Conservation (phyloP, 768 basidiomycete genomes). For the Agrocybe chaxingu region DNA sequence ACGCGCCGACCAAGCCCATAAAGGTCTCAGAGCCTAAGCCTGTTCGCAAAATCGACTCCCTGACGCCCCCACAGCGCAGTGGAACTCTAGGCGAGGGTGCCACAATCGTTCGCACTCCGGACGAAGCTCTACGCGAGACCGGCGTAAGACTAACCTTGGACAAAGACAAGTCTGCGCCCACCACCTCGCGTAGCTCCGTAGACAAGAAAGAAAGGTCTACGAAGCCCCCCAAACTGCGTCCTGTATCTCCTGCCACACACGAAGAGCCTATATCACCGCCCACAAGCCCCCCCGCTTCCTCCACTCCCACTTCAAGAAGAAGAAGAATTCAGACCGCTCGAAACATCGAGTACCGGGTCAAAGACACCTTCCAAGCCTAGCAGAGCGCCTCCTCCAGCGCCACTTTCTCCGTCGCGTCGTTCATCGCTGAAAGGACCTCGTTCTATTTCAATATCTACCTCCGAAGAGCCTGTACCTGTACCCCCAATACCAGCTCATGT, state of each 20-base stretch:
- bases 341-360: constrained; percentile 21
- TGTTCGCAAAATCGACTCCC: constrained; percentile 33
- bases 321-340: constrained; percentile 23
- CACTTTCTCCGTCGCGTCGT: constrained; percentile 22
- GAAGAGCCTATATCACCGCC: constrained; percentile 28
- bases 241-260: constrained; percentile 8
- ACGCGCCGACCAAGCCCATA: constrained; percentile 32
- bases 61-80: constrained; percentile 34
- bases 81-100: constrained; percentile 69
- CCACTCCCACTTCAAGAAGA: constrained; percentile 43
- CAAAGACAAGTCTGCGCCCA: constrained; percentile 1
- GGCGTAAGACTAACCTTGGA: constrained; percentile 37
- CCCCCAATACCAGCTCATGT: constrained; percentile 48
- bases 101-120: constrained; percentile 73
- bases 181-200: constrained; percentile 1
- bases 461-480: constrained; percentile 41
- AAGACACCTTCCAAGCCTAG: constrained; percentile 33
- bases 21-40: constrained; percentile 43
- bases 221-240: constrained; percentile 10
- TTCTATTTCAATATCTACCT: constrained; percentile 23
- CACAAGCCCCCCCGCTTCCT: constrained; percentile 55
- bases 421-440: constrained; percentile 36
- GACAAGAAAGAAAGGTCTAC: constrained; percentile 14
- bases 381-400: constrained; percentile 25
- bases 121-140: constrained; percentile 65